Conservation (phyloP, 1,139 yeast genomes). For the Scheffersomyces titani region DNA sequence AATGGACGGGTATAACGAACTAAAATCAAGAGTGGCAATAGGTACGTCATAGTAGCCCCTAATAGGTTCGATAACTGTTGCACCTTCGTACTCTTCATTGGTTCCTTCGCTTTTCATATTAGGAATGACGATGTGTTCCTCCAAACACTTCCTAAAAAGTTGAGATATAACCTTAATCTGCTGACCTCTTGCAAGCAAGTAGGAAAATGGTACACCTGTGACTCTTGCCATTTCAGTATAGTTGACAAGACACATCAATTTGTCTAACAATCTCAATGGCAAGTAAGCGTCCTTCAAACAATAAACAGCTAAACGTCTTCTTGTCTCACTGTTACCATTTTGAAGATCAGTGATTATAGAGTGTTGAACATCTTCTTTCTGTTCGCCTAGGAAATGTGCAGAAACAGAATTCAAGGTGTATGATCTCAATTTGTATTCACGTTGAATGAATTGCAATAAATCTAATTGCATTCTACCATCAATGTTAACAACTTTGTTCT, state of each 20-base stretch:
- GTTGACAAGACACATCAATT: slow-evolving; percentile 93
- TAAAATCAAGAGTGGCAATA: slow-evolving; percentile 96
- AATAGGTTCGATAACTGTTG: slow-evolving; percentile 95
- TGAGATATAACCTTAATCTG: slow-evolving; percentile 97
- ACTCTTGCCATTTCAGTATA: slow-evolving; percentile 99
- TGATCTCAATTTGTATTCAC: slow-evolving; percentile 92
- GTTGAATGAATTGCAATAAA: slow-evolving; percentile 85
- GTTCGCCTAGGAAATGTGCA: slow-evolving; percentile 91
- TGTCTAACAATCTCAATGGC: slow-evolving; percentile 84
- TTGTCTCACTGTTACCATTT: slow-evolving; percentile 87
- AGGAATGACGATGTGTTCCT: slow-evolving; percentile 85
- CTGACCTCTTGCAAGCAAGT: slow-evolving; percentile 87
- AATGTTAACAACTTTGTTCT: slow-evolving; percentile 85
- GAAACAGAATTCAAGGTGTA: slow-evolving; percentile 95
- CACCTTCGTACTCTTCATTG: slow-evolving; percentile 96
- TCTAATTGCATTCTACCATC: slow-evolving; percentile 97
- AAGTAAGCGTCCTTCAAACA: slow-evolving; percentile 95
- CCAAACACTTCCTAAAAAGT: slow-evolving; percentile 85
- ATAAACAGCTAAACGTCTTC: slow-evolving; percentile 94
- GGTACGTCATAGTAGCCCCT: slow-evolving; percentile 97
- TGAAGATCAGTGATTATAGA: slow-evolving; percentile 94
- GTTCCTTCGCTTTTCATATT: slow-evolving; percentile 82
- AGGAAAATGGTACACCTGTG: slow-evolving; percentile 97
- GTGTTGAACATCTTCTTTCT: slow-evolving; percentile 97
- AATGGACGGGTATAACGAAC: slow-evolving; percentile 95